Evolutionary conservation across 2,329 filamentous ascomycete species (phyloP).

Genomic region (Arachnopeziza araneosa): DNA sequence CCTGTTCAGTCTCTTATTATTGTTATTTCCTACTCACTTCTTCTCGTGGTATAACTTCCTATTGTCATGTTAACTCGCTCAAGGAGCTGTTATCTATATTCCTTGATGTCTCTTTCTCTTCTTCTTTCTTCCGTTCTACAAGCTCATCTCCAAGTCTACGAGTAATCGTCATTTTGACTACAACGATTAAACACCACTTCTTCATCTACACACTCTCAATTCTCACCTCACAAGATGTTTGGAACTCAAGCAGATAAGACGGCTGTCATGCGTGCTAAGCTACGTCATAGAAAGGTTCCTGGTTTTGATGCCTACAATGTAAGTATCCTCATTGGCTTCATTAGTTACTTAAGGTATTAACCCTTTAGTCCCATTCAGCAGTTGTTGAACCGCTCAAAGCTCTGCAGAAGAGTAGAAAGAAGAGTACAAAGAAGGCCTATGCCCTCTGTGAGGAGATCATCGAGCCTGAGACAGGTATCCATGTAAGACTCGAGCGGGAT

Average conservation of each 20-base stretch:
- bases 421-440: background rate
- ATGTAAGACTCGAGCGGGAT: slow-evolving; percentile 3
- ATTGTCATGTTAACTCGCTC: no score
- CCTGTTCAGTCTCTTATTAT: background rate
- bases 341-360: background rate
- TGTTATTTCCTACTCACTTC: background rate
- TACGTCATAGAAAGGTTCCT: background rate
- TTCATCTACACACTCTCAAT: background rate
- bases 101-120: no score
- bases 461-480: slow-evolving; percentile 13
- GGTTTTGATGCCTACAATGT: background rate
- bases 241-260: background rate
- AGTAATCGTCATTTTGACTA: no score
- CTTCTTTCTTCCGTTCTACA: no score
- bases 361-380: background rate
- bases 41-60: no score
- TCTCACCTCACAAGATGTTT: background rate
- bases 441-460: background rate
- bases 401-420: slow-evolving; percentile 1
- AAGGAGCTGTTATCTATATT: no score
- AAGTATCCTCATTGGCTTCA: background rate
- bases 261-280: background rate
- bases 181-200: background rate
- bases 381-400: background rate
- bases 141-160: no score